Evolutionary conservation across 2,329 filamentous ascomycete species (phyloP), one percentile per base, ranked within the genome.

Genomic region (Aschersonia sp.): DNA sequence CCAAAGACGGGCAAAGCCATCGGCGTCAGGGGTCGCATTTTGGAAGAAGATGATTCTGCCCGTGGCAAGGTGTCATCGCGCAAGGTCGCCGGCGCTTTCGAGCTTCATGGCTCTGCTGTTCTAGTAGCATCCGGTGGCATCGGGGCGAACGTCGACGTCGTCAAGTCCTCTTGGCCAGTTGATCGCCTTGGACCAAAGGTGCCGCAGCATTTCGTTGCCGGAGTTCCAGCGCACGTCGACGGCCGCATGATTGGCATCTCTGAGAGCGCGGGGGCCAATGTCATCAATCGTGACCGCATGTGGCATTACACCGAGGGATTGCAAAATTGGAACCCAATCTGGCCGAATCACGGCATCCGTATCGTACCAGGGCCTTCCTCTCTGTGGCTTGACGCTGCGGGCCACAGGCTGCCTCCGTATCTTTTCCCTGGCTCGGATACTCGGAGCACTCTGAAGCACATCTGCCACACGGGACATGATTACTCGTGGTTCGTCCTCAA

Each of bases 291-390:
- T 45, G 78, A 81, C 55, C 65, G 78, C 42, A 80, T 81, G 77
- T 81, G 78, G 78, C 77, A 81, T 58, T 81, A 81, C 56, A 80
- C 76, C 9, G 78, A 81, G 54, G 78, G 78, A 0, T 58, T 81
- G 9, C 65, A 69, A 47, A 80, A 81, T 57, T 81, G 77, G 77
- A 62, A 79, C 47, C 67, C 76, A 4, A 79, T 81, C 58, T 81
- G 77, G 77, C 76, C 76, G 0, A 50, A 55, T 11, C 78, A 81
- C 54, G 77, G 77, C 22, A 81, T 81, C 52, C 73, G 77, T 35
- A 68, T 81, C 2, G 62, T 81, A 11, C 75, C 78, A 0, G 78
- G 72, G 0, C 78, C 78, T 0, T 79, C 76, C 0, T 78, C 76
- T 2, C 70, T 81, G 4, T 81, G 77, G 77, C 69, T 81, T 0